Conservation (phyloP, 345 rosid species). For the Brassica carinata region DNA sequence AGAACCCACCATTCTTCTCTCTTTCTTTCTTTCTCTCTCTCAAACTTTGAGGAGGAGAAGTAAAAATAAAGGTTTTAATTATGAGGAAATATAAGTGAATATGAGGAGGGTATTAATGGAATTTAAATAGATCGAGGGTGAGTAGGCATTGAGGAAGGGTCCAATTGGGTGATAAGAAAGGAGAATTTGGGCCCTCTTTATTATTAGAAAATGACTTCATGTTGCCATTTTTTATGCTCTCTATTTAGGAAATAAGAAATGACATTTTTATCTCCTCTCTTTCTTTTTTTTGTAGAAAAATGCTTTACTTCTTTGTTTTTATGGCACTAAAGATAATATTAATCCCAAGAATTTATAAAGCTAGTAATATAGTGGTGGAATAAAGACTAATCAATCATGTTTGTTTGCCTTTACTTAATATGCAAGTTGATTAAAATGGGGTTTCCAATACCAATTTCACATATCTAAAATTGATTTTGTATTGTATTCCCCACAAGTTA, state of each 20-base stretch:
- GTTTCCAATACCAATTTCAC: constrained; percentile 12
- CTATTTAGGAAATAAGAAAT: constrained; percentile 22
- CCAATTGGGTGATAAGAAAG: constrained; percentile 48
- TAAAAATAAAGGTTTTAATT: background rate
- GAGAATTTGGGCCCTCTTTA: constrained; percentile 43
- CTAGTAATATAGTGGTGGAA: constrained; percentile 42
- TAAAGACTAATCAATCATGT: constrained; percentile 44
- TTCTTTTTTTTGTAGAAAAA: background rate
- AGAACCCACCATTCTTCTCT: constrained; percentile 68
- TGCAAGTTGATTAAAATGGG: constrained; percentile 34
- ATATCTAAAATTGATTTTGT: constrained; percentile 26
- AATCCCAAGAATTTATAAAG: constrained; percentile 37
- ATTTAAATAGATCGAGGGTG: constrained; percentile 45
- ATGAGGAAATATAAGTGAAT: constrained; percentile 34
- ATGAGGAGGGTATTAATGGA: constrained; percentile 42
- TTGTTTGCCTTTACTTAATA: constrained; percentile 42
- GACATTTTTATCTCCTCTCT: background rate
- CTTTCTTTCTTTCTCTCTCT: constrained; percentile 35
- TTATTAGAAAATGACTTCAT: constrained; percentile 56
- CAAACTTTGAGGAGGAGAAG: constrained; percentile 37
- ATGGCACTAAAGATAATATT: constrained; percentile 31
- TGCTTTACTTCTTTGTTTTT: constrained; percentile 32
- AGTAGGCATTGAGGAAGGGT: constrained; percentile 22
- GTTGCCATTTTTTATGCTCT: constrained; percentile 21
- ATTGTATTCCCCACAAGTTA: constrained; percentile 19